Evolutionary conservation across 805 yeast genomes (phyloP), one percentile per base, ranked within the genome.

Genomic region (Metschnikowia lunata): DNA sequence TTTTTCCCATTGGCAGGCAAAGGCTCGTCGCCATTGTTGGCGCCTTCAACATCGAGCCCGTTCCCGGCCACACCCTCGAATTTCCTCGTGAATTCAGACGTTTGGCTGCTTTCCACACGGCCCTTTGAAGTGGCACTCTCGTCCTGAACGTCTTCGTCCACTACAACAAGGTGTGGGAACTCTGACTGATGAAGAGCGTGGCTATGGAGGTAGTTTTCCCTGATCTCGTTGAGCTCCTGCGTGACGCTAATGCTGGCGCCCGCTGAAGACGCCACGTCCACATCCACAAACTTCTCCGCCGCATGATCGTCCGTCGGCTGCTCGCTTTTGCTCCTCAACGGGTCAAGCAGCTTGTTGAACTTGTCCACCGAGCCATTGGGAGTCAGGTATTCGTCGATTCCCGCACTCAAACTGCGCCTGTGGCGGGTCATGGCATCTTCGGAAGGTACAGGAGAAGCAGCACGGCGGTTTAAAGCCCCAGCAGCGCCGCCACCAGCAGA

Each of bases 331-430:
- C 11, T 28, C 26, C 14, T 34, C 29, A 31, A 47, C 36, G 52
- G 52, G 34, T 67, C 73, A n/a, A 64, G 61, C 2, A 76, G 43
- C 14, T 41, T 43, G 26, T 31, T 48, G 18, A 46, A 15, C 15
- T 54, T 45, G 27, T 55, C 61, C 8, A 55, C 49, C 5, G 61
- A 56, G 1, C 52, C 59, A 14, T 49, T 54, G 5, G 64, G 64
- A 1, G 64, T 60, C 34, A 47, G 52, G 49, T 46, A 60, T 18
- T 60, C 63, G 13, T 60, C 64, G 4, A 51, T 54, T 1, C 71
- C 72, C 26, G 67, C 67, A 11, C 71, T 65, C 35, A 62, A 52
- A 37, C 70, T 66, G 47, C 72, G 56, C 23, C 66, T 64, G 47
- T 67, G 72, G 34, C 67, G 55, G 8, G 52, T 51, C 42, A 48